Base-by-base conservation (phyloP, 768 basidiomycete genomes). In the Termitomyces sp. region DNA sequence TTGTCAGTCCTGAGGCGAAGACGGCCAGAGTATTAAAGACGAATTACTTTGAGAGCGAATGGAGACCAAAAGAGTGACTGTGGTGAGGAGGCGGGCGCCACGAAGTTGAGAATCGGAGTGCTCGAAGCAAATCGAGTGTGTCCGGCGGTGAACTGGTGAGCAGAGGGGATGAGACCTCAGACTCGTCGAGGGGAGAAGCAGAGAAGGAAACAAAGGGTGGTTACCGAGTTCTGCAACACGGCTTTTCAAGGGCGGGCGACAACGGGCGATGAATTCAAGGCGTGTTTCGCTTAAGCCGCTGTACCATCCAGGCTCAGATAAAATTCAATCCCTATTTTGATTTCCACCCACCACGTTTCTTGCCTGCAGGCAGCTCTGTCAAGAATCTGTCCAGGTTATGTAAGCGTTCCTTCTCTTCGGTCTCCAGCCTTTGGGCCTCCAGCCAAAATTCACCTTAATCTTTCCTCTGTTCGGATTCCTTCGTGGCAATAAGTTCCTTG, bases 341-440 rank as follows among this genome's bases (percentile, higher is more conserved):
- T 83, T 76, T 72, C 71, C 76, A 73, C 72, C 30, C 81, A 74
- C 74, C 81, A 88, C 86, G 87, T 86, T 87, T 79, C 76, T 73
- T 85, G 87, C 87, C 87, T 88, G 84, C 85, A 87, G 86, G 87
- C 85, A 82, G 62, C 67, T 72, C 63, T 72, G 69, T 76, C 77
- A 75, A 69, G 68, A 70, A 71, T 70, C 72, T 61, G 62, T 56
- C 62, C 39, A 48, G 62, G 69, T 73, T 73, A 79, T 72, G 78
- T 82, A 79, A 78, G 37, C 62, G 61, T 69, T 65, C 68, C 55
- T 59, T 60, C 46, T 62, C 62, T 63, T 56, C 59, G 57, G 59
- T 53, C 42, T 42, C 14, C 60, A n/a, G 34, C 32, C n/a, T 24
- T 42, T 53, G 46, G 49, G n/a, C 26, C 30, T 26, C 22, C 12